Evolutionary conservation across 2,329 filamentous ascomycete species (phyloP).

Genomic region (Torrubiella hemipterigena): DNA sequence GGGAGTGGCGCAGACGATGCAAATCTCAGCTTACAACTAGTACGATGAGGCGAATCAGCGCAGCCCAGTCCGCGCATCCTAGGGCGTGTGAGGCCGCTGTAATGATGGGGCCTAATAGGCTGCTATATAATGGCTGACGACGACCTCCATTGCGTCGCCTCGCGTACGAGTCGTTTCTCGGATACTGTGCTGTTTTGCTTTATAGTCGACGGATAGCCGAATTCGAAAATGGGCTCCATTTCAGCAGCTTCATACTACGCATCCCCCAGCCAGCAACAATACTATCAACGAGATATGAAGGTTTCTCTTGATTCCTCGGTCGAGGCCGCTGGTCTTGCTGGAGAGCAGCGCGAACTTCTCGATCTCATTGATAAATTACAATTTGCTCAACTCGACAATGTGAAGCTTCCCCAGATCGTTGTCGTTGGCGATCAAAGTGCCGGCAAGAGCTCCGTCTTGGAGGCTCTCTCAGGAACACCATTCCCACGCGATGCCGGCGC

Average conservation of each 20-base stretch:
- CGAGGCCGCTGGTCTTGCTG: slow-evolving; percentile 34
- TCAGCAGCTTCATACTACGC: too few relatives aligned
- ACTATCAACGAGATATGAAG: slow-evolving; percentile 17
- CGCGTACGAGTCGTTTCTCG: too few relatives aligned
- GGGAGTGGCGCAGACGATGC: too few relatives aligned
- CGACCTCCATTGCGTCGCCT: too few relatives aligned
- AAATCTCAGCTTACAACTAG: too few relatives aligned
- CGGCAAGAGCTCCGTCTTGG: slow-evolving; percentile 52
- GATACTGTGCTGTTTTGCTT: too few relatives aligned
- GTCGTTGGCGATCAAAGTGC: slow-evolving; percentile 54
- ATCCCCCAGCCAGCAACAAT: neutral
- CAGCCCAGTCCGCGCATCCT: too few relatives aligned
- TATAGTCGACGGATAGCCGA: too few relatives aligned
- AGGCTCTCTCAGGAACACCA: slow-evolving; percentile 49
- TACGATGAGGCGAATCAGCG: too few relatives aligned
- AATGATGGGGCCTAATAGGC: too few relatives aligned
- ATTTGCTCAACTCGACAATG: slow-evolving; percentile 37
- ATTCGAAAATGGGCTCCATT: neutral
- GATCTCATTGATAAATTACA: slow-evolving; percentile 46
- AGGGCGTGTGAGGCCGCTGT: too few relatives aligned
- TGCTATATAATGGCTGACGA: too few relatives aligned
- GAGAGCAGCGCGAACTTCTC: slow-evolving; percentile 43
- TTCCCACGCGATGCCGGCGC: slow-evolving; percentile 48
- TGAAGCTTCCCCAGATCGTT: slow-evolving; percentile 47
- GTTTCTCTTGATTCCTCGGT: slow-evolving; percentile 34